phyloP scores from a whole-genome alignment of 306 rosid species.

The Alnus glutinosa region DNA sequence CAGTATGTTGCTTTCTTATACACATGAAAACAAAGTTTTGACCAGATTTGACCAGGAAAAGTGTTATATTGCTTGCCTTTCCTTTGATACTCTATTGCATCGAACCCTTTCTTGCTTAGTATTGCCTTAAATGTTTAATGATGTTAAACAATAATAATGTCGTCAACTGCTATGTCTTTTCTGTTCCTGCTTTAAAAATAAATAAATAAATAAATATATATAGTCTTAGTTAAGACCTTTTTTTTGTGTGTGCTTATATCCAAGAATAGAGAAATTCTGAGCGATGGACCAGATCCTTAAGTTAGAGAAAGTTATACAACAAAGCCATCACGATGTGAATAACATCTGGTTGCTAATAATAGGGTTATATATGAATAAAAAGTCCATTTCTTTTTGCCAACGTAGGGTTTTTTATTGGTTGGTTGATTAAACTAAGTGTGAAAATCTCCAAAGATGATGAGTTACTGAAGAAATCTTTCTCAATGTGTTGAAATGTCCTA shows the following conservation, averaged over 20 bases:
- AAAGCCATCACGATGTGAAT: not conserved
- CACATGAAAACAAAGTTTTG: no score
- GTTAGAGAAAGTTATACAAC: not conserved
- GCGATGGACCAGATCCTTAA: slow-evolving; percentile 2
- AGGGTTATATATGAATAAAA: not conserved
- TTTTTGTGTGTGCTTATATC: not conserved
- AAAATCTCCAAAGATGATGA: not conserved
- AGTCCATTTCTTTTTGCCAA: not conserved
- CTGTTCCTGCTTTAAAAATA: not conserved
- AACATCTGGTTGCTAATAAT: not conserved
- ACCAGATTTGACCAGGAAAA: no score
- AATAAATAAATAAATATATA: no score
- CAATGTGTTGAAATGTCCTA: slow-evolving; percentile 1
- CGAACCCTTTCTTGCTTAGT: not conserved
- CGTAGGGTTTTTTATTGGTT: not conserved
- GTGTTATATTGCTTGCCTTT: not conserved
- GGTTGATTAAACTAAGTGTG: not conserved
- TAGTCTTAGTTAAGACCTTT: not conserved
- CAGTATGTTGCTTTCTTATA: not conserved
- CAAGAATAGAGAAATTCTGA: not conserved
- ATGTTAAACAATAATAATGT: no score
- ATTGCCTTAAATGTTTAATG: not conserved
- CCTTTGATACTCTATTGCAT: not conserved
- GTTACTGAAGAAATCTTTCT: not conserved
- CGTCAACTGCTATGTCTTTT: not conserved